A percentile compares a stretch with the other conserved stretches of the same genome.
Evolutionary conservation across 345 rosid genomes (phyloP).

Genomic region (Mercurialis annua): DNA sequence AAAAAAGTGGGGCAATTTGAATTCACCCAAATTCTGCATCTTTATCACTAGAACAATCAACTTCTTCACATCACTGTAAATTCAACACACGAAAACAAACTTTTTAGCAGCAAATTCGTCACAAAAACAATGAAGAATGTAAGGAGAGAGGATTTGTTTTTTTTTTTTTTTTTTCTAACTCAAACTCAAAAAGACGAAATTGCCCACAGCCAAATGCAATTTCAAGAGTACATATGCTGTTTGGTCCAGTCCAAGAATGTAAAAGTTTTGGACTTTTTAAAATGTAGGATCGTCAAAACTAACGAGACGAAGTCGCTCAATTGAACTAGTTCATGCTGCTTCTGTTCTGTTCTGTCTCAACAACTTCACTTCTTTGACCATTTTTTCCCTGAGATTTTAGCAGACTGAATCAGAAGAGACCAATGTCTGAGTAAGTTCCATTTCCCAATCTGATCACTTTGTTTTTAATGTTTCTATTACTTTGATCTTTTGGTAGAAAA

Average conservation of each 20-base stretch:
- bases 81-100: not conserved
- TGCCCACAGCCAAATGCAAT: no score
- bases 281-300: no score
- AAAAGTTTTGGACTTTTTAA: no score
- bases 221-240: no score
- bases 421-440: conserved; percentile 23
- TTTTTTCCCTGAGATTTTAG: not conserved
- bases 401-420: not conserved
- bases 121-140: not conserved
- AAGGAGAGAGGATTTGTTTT: not conserved
- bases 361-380: no score
- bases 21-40: conserved; percentile 87
- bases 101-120: not conserved
- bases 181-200: not conserved
- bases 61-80: conserved; percentile 15
- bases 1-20: conserved; percentile 92
- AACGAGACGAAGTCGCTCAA: no score
- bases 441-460: not conserved
- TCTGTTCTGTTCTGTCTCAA: no score
- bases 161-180: not conserved
- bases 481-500: no score
- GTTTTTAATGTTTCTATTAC: no score
- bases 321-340: no score
- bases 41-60: conserved; percentile 8
- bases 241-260: no score